Conservation (phyloP, 768 basidiomycete species). For the Tulasnella sp. region DNA sequence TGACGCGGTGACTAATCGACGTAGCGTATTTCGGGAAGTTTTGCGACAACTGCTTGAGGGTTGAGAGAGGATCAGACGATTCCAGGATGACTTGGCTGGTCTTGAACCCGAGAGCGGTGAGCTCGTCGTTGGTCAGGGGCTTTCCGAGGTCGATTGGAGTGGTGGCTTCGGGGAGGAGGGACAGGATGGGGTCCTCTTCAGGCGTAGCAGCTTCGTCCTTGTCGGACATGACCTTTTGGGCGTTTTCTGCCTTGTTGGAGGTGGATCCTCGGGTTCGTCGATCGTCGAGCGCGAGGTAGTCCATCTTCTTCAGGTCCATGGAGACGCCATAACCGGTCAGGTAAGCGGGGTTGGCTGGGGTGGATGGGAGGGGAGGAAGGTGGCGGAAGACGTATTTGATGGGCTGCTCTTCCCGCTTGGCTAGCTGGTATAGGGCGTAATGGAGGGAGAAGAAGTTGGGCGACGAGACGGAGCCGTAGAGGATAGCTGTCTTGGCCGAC, state of each 20-base stretch:
- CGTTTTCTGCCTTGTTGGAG: neutral
- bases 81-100: conserved; percentile 69
- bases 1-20: conserved; percentile 65
- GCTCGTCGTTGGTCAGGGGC: conserved; percentile 51
- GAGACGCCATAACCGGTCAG: conserved; percentile 90
- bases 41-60: conserved; percentile 67
- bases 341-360: conserved; percentile 39
- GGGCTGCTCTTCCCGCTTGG: conserved; percentile 45
- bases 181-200: conserved; percentile 38
- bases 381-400: conserved; percentile 77
- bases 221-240: conserved; percentile 8
- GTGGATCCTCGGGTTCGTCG: conserved; percentile 42
- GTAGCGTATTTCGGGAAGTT: conserved; percentile 87
- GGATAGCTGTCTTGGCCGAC: conserved; percentile 56
- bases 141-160: conserved; percentile 34
- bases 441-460: conserved; percentile 69
- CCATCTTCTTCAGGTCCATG: conserved; percentile 93
- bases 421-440: conserved; percentile 48
- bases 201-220: neutral
- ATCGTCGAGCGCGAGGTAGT: conserved; percentile 93
- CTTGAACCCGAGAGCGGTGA: conserved; percentile 63
- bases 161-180: conserved; percentile 17
- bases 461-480: conserved; percentile 69
- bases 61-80: conserved; percentile 51
- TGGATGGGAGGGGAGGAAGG: conserved; percentile 43